Conservation (phyloP, 2,329 filamentous ascomycete species). For the Colletotrichum spinosum region DNA sequence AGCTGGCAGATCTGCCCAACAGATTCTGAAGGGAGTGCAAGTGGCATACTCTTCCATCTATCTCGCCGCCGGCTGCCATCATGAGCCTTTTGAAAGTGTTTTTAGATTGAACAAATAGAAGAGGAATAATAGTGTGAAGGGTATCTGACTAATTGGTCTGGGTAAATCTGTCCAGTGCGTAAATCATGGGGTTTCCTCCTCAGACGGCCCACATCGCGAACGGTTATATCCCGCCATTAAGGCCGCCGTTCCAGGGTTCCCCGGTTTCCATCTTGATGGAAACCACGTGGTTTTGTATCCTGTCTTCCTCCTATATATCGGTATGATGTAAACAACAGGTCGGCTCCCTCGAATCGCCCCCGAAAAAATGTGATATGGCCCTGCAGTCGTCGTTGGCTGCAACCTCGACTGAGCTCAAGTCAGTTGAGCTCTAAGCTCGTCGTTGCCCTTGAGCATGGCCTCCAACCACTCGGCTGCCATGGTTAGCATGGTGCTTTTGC, state of each 20-base stretch:
- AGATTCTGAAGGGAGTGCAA: conserved; percentile 6
- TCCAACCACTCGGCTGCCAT: conserved; percentile 85
- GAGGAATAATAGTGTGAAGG: conserved; percentile 25
- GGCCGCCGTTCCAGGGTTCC: too few species aligned
- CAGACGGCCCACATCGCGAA: neutral
- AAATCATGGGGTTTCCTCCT: conserved; percentile 8
- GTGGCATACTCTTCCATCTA: neutral
- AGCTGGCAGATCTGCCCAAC: conserved; percentile 36
- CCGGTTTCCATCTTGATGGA: too few species aligned
- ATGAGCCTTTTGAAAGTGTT: neutral
- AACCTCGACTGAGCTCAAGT: conserved; percentile 54
- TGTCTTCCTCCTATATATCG: too few species aligned
- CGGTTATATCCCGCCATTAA: too few species aligned
- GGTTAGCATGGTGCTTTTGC: conserved; percentile 83
- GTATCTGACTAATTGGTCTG: conserved; percentile 27
- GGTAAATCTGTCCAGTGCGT: conserved; percentile 22
- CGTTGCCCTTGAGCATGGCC: conserved; percentile 76
- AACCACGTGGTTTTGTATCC: too few species aligned
- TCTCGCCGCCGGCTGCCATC: neutral
- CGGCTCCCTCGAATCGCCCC: neutral
- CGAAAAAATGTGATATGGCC: neutral
- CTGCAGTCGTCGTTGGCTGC: conserved; percentile 2
- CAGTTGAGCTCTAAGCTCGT: conserved; percentile 62
- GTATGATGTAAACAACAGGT: too few species aligned
- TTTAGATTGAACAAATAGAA: conserved; percentile 1